Percentiles rank a stretch among this genome's conserved stretches.
Evolutionary conservation across 208 protist species (phyloP).

Genomic region (Tetramitus jugosus): DNA sequence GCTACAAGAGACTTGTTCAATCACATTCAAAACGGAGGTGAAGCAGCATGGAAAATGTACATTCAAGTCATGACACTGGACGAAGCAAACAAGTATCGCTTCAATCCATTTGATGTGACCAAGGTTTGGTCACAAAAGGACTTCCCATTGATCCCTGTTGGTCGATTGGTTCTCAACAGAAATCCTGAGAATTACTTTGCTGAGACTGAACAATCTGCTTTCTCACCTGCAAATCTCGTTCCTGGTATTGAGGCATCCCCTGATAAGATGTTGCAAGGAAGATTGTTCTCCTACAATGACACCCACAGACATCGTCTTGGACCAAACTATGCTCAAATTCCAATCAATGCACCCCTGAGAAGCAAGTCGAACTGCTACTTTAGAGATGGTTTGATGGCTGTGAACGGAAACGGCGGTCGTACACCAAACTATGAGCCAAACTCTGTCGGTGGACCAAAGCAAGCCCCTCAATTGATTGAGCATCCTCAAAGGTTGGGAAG

Average conservation of each 20-base stretch:
- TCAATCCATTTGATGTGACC: constrained; percentile 60
- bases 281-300: constrained; percentile 61
- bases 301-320: constrained; percentile 62
- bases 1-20: constrained; percentile 58
- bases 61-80: constrained; percentile 59
- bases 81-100: constrained; percentile 46
- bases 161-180: constrained; percentile 58
- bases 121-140: constrained; percentile 60
- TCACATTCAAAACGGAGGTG: constrained; percentile 47
- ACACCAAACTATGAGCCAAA: constrained; percentile 56
- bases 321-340: constrained; percentile 54
- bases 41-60: constrained; percentile 50
- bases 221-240: constrained; percentile 51
- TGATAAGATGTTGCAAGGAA: constrained; percentile 60
- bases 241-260: constrained; percentile 59
- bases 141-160: constrained; percentile 53
- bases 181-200: constrained; percentile 72
- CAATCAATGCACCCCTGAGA: constrained; percentile 48
- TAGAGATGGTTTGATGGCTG: constrained; percentile 46
- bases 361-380: constrained; percentile 34
- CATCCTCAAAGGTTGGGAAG: constrained; percentile 7
- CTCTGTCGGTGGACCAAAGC: constrained; percentile 31
- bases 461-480: neutral
- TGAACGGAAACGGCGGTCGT: constrained; percentile 40
- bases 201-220: constrained; percentile 64